Percentiles rank a stretch among this genome's conserved stretches.
phyloP scores from a whole-genome alignment of 2,329 filamentous ascomycete genomes.

The Sporothrix humicola region DNA sequence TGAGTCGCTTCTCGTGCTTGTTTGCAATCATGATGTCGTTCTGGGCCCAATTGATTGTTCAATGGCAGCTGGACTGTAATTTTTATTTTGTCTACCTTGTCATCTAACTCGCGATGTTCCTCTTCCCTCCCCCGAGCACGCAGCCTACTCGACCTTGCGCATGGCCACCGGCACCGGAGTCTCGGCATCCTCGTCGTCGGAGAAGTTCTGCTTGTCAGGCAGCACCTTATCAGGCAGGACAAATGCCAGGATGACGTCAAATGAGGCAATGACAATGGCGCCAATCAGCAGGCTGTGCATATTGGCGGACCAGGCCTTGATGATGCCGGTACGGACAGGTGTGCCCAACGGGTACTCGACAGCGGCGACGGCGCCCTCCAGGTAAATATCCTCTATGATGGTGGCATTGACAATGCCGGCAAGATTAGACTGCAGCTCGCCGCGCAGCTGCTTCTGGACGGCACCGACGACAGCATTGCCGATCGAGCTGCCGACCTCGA shows the following conservation, averaged over 20 bases:
- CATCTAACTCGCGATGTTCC: background rate
- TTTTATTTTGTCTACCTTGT: background rate
- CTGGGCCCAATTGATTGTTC: background rate
- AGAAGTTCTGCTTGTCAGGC: constrained; percentile 13
- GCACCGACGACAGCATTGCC: constrained; percentile 20
- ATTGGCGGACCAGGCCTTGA: constrained; percentile 17
- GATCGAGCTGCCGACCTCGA: constrained; percentile 29
- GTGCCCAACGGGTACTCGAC: constrained; percentile 2
- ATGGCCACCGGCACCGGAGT: background rate
- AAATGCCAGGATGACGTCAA: constrained; percentile 22
- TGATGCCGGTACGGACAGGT: constrained; percentile 14
- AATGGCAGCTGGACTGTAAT: background rate
- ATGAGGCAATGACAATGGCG: constrained; percentile 18
- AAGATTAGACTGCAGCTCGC: background rate
- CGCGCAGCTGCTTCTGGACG: constrained; percentile 24
- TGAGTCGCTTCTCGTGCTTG: background rate
- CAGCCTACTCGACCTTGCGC: background rate
- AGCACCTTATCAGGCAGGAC: background rate
- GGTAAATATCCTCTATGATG: background rate
- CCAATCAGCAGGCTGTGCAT: constrained; percentile 22
- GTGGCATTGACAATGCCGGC: background rate
- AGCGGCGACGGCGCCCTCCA: background rate
- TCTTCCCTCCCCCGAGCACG: background rate
- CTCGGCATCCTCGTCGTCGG: constrained; percentile 6
- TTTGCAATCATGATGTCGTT: background rate